These are phyloP conservation scores for Fusarium anthophilum DNA, from an alignment of 2,329 filamentous ascomycete genomes.

Conservation along the genomic window DNA sequence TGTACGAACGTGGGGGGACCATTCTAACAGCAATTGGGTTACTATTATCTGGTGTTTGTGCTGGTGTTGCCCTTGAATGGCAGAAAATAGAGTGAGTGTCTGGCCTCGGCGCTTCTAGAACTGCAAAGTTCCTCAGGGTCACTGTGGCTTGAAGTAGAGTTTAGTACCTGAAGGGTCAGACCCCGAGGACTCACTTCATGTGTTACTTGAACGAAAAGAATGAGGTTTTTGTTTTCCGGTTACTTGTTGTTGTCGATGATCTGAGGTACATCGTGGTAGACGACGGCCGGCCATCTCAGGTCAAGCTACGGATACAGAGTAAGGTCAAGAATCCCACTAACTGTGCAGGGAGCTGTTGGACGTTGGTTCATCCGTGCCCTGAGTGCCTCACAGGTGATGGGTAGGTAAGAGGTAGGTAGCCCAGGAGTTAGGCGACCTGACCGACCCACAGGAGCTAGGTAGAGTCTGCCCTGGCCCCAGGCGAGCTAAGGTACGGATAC, in stretches of 20 bases:
- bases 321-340: conserved; percentile 1
- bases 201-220: background rate
- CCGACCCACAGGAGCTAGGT: conserved; percentile 36
- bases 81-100: conserved; percentile 1
- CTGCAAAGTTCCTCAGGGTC: conserved; percentile 17
- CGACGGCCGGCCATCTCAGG: background rate
- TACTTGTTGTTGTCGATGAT: background rate
- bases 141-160: conserved; percentile 34
- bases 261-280: background rate
- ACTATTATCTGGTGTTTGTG: background rate
- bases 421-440: background rate
- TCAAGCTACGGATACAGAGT: background rate
- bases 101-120: conserved; percentile 31
- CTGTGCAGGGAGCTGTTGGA: conserved; percentile 22
- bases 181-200: background rate
- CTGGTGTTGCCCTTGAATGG: conserved; percentile 1
- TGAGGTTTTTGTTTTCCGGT: background rate
- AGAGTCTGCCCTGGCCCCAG: background rate
- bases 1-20: background rate
- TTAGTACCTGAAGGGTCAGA: conserved; percentile 27
- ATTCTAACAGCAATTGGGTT: background rate
- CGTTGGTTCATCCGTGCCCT: conserved; percentile 26
- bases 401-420: background rate
- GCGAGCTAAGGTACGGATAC: conserved; percentile 4
- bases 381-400: background rate